phyloP scores from a whole-genome alignment of 2,329 filamentous ascomycete species.

The Dryadomyces quercus-mongolicae region DNA sequence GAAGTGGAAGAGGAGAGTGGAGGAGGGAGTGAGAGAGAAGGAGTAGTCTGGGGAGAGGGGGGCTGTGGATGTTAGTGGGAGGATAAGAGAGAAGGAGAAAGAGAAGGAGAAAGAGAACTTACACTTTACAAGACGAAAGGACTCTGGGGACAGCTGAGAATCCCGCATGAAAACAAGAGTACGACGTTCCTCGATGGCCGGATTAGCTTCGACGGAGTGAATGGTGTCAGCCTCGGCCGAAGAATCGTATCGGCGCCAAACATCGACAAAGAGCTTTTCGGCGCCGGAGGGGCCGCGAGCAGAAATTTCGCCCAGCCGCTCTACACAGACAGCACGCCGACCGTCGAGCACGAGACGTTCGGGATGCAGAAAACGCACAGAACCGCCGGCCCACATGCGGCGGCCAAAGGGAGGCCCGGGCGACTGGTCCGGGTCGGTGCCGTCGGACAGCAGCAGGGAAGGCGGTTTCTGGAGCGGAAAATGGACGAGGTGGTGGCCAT shows the following conservation, averaged over 20 bases:
- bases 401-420: slow-evolving; percentile 61
- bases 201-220: slow-evolving; percentile 6
- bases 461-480: slow-evolving; percentile 61
- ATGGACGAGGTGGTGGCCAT: slow-evolving; percentile 74
- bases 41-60: slow-evolving; percentile 23
- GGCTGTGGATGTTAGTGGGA: slow-evolving; percentile 15
- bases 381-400: slow-evolving; percentile 83
- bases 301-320: slow-evolving; percentile 20
- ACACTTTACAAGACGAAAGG: slow-evolving; percentile 15
- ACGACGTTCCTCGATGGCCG: slow-evolving; percentile 33
- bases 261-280: slow-evolving; percentile 39
- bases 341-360: slow-evolving; percentile 25
- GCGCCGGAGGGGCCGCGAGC: slow-evolving; percentile 11
- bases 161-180: slow-evolving; percentile 40
- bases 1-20: slow-evolving; percentile 73
- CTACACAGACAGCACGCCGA: slow-evolving; percentile 28
- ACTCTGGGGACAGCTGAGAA: not conserved
- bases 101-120: not conserved
- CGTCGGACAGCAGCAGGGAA: slow-evolving; percentile 60
- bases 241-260: slow-evolving; percentile 24
- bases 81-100: not conserved
- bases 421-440: slow-evolving; percentile 68
- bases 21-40: slow-evolving; percentile 51
- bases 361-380: slow-evolving; percentile 27
- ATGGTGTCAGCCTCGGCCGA: not conserved